Base-by-base conservation (phyloP, 306 rosid species). In the Rosa persica region DNA sequence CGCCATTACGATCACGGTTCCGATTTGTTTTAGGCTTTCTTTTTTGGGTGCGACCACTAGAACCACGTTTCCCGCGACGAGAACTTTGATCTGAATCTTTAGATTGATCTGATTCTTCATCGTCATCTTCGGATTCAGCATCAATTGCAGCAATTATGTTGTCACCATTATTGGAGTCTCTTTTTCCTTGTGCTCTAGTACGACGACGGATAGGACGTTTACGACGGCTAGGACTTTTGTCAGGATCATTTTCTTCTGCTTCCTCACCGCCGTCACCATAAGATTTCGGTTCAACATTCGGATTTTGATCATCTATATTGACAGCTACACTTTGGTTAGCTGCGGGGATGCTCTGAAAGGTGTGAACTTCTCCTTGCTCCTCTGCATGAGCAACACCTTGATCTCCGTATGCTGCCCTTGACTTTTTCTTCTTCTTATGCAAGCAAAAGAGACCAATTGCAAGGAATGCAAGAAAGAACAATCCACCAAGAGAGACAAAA, bases 391-490 rank as follows among this genome's bases (percentile, higher is more conserved):
- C 12, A 27, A 4, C 67, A 61, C 39, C 39, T 27, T 61, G 67
- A 12, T 27, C 39, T 23, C 39, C 67, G 4, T 5, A 8, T 11
- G 17, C 17, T 10, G 38, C 5, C 39, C 8, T 61, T 27, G 51
- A 60, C 34, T 39, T 57, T 49, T 49, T 57, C 75, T 36, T 80
- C 74, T 58, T 75, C 64, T 80, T 74, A 5, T 48, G 75, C 22
- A 80, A 60, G 44, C 42, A 80, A 69, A 75, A 80, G 17, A 80
- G 83, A 49, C 83, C 76, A 51, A 46, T 9, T 17, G 71, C 79
- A 5, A 80, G 79, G 42, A 74, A 74, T 49, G 83, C 83, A 34
- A 80, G 83, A 11, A 80, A 80, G 79, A 80, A 80, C 30, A 57
- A 69, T 8, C 83, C 76, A 5, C 79, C 83, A 5, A 80, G 64